A percentile compares a stretch with the other conserved stretches of the same genome.
phyloP scores from a whole-genome alignment of 2,329 filamentous ascomycete genomes.

The Metarhizium humberi region DNA sequence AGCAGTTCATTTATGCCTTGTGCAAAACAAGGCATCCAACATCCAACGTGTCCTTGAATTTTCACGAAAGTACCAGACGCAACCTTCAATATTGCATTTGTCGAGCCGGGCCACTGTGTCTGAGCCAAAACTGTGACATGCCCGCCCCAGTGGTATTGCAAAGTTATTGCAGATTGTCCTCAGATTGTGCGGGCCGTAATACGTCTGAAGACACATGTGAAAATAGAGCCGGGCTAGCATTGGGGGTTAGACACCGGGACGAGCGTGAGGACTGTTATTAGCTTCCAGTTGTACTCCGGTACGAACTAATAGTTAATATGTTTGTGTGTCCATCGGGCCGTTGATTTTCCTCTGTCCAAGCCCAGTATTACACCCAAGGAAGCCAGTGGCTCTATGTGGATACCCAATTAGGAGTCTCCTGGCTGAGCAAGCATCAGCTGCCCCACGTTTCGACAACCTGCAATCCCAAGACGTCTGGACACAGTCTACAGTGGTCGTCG shows the following conservation, averaged over 20 bases:
- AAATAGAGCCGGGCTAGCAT: neutral
- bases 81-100: too few relatives aligned
- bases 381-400: neutral
- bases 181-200: neutral
- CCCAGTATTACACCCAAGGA: neutral
- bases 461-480: neutral
- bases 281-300: neutral
- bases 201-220: neutral
- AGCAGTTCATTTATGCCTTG: neutral
- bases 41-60: too few relatives aligned
- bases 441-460: neutral
- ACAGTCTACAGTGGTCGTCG: neutral
- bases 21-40: too few relatives aligned
- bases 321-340: conserved; percentile 1
- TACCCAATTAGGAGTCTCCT: neutral
- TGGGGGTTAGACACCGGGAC: too few relatives aligned
- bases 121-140: too few relatives aligned
- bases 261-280: neutral
- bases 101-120: neutral
- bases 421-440: neutral
- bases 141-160: neutral
- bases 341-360: neutral
- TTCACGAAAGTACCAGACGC: too few relatives aligned
- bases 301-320: neutral
- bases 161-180: neutral